Conservation (phyloP, 306 rosid genomes). For the Corylus americana region DNA sequence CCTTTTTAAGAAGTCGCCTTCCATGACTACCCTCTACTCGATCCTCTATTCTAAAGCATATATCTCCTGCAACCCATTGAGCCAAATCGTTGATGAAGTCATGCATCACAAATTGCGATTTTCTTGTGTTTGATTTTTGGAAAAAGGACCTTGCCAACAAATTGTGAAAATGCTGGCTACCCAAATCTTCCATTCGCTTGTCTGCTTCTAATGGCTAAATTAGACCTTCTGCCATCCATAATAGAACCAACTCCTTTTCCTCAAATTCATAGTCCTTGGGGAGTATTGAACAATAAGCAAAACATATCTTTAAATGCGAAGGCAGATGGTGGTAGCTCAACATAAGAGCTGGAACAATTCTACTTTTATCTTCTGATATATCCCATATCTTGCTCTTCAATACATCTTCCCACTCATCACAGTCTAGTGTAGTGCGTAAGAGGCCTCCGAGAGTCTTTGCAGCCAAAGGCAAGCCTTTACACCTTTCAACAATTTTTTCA, state of each 20-base stretch:
- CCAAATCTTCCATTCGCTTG: background rate
- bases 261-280: background rate
- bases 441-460: conserved; percentile 9
- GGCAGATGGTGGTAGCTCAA: conserved; percentile 13
- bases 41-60: too few species aligned
- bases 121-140: background rate
- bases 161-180: background rate
- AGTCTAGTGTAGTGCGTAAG: background rate
- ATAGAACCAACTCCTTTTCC: background rate
- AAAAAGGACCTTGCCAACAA: background rate
- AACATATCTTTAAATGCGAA: background rate
- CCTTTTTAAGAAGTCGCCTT: background rate
- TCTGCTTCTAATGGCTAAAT: background rate
- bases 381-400: background rate
- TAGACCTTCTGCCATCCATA: conserved; percentile 2
- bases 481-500: background rate
- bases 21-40: too few species aligned
- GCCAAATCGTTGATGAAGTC: conserved; percentile 16
- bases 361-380: background rate
- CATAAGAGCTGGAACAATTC: background rate
- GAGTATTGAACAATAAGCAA: conserved; percentile 14
- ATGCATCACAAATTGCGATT: background rate
- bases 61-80: background rate
- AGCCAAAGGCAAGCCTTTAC: background rate
- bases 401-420: background rate